These are phyloP conservation scores for Barnettozyma sucrosica DNA, from an alignment of 805 yeast species.

Conservation along the genomic window DNA sequence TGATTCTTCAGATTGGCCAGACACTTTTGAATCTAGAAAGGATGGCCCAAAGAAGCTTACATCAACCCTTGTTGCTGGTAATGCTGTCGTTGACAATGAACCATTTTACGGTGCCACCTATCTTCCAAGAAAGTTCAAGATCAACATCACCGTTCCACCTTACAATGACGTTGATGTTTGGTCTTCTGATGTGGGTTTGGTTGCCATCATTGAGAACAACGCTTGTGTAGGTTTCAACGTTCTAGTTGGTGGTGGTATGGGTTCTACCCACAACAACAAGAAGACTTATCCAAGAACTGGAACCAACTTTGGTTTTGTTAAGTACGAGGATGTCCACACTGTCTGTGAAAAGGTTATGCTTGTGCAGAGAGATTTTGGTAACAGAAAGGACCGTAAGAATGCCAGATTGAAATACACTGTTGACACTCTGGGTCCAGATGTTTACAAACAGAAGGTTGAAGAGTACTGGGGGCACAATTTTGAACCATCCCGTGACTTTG, in stretches of 20 bases:
- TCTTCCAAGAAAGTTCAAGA: constrained; percentile 92
- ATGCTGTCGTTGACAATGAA: constrained; percentile 74
- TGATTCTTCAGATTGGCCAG: constrained; percentile 53
- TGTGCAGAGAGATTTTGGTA: constrained; percentile 93
- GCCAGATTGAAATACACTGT: constrained; percentile 96
- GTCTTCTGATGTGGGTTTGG: constrained; percentile 90
- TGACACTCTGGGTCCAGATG: constrained; percentile 89
- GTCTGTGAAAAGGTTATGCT: constrained; percentile 91
- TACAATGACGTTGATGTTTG: constrained; percentile 94
- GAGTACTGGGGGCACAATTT: constrained; percentile 74
- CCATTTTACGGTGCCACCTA: constrained; percentile 85
- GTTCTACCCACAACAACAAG: constrained; percentile 92
- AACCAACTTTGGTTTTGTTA: constrained; percentile 72
- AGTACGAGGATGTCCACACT: constrained; percentile 58
- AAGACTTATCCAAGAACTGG: constrained; percentile 97
- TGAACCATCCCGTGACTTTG: constrained; percentile 62
- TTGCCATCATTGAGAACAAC: constrained; percentile 70
- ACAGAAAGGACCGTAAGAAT: constrained; percentile 92
- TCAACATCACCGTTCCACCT: constrained; percentile 93
- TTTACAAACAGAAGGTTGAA: constrained; percentile 74
- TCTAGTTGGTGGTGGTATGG: constrained; percentile 98
- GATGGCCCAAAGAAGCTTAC: constrained; percentile 70
- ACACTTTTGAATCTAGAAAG: constrained; percentile 56
- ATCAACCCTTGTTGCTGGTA: constrained; percentile 80
- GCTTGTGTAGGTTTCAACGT: constrained; percentile 76